Evolutionary conservation across 805 yeast species (phyloP).

Genomic region (Cyberlindnera subsufficiens): DNA sequence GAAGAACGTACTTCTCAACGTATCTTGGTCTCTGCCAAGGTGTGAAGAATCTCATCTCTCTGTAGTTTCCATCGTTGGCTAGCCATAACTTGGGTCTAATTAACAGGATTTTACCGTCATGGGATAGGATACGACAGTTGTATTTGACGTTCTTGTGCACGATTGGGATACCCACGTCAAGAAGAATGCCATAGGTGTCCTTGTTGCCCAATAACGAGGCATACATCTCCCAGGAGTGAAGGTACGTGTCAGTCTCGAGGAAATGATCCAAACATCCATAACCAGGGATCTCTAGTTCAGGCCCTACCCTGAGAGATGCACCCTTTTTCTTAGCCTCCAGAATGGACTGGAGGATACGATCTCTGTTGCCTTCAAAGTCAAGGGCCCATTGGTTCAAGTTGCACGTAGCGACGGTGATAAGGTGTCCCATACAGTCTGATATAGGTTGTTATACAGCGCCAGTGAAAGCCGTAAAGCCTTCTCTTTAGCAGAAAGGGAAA

Average conservation of each 20-base stretch:
- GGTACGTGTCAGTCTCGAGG: constrained; percentile 78
- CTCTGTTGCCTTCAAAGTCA: constrained; percentile 95
- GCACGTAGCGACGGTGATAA: constrained; percentile 88
- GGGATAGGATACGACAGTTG: constrained; percentile 84
- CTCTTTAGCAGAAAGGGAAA: too few species aligned
- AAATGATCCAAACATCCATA: constrained; percentile 95
- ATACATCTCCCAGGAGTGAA: constrained; percentile 94
- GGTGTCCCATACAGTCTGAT: constrained; percentile 64
- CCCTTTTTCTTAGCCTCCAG: constrained; percentile 65
- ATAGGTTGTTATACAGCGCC: background rate
- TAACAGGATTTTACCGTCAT: constrained; percentile 70
- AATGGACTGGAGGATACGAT: constrained; percentile 81
- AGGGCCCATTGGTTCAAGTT: constrained; percentile 98
- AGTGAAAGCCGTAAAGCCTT: too few species aligned
- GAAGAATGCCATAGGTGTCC: constrained; percentile 68
- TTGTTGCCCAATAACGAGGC: constrained; percentile 62
- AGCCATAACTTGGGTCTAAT: constrained; percentile 91
- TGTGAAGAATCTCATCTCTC: constrained; percentile 95
- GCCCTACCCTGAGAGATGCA: constrained; percentile 89
- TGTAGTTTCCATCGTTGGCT: constrained; percentile 96
- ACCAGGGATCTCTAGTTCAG: constrained; percentile 92
- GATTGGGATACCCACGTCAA: constrained; percentile 95
- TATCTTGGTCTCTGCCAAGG: constrained; percentile 85
- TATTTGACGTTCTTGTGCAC: constrained; percentile 82
- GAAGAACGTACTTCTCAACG: constrained; percentile 69